These are phyloP conservation scores for Lactarius trivialis DNA, from an alignment of 768 basidiomycete species.

Conservation along the genomic window DNA sequence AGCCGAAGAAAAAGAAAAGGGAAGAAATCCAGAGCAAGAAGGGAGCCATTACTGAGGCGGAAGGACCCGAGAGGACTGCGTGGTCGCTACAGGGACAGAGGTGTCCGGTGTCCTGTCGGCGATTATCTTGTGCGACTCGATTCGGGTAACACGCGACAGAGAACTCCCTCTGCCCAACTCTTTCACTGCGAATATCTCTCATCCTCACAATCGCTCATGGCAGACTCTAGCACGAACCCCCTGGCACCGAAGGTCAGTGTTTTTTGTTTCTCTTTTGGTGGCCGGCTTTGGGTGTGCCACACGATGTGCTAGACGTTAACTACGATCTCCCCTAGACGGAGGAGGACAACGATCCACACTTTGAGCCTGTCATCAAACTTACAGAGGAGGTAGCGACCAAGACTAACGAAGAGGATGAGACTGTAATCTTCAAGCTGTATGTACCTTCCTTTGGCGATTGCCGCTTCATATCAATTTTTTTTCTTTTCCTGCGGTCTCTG, in stretches of 20 bases:
- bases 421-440: conserved; percentile 92
- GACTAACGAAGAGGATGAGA: conserved; percentile 93
- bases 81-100: not conserved
- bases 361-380: conserved; percentile 94
- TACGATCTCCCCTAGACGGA: conserved; percentile 33
- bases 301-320: conserved; percentile 11
- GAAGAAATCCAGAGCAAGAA: conserved; percentile 38
- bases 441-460: conserved; percentile 32
- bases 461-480: conserved; percentile 16
- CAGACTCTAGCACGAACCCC: conserved; percentile 37
- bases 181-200: conserved; percentile 18
- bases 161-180: conserved; percentile 21
- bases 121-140: conserved; percentile 11
- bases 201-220: conserved; percentile 20
- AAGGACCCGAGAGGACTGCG: conserved; percentile 4
- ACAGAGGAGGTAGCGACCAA: conserved; percentile 93
- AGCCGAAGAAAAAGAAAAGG: conserved; percentile 29
- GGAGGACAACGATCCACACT: conserved; percentile 84
- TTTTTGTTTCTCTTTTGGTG: not conserved
- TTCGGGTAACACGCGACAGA: conserved; percentile 25
- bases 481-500: conserved; percentile 7
- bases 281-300: not conserved
- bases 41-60: conserved; percentile 34
- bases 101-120: conserved; percentile 17
- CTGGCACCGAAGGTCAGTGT: conserved; percentile 64